Base-by-base conservation (phyloP, 768 basidiomycete genomes). In the Tulasnella sp. region DNA sequence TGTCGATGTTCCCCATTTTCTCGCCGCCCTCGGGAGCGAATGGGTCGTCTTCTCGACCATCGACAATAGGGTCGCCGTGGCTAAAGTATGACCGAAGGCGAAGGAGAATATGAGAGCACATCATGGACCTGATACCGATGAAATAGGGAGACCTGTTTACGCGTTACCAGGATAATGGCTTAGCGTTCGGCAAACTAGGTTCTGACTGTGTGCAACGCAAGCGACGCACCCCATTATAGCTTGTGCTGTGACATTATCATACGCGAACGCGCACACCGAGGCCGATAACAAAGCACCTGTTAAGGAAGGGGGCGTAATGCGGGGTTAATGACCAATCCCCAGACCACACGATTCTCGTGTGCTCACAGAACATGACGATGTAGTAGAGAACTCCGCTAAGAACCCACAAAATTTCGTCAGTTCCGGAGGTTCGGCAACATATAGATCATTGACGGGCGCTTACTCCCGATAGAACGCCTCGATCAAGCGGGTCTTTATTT, bases 61-160 rank as follows among this genome's bases (percentile, higher is more conserved):
- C 73, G 40, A 75, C 73, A 9, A 75, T 14, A 2, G 40, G 9
- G 46, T 48, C 28, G 22, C 46, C 73, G 37, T 75, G 73, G n/a
- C 73, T 44, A 22, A 75, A 75, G 40, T 75, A 78, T 40, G 54
- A 41, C 3, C 77, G 77, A 31, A 78, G 60, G 14, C 58, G 77
- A 20, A 78, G 77, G n/a, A 78, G 42, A 34, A 78, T 42, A 28
- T 78, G 77, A 20, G 77, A 78, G 42, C 77, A 78, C 77, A 78
- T 78, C 54, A 69, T 64, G 22, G 77, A 78, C 64, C 72, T 78
- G 54, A 78, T 40, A 40, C 50, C 77, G 40, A 46, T 46, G 37
- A 64, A 72, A 24, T 78, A 64, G 3, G 20, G 0, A 6, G 77
- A 78, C 4, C 77, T 78, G 41, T 22, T 42, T n/a, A 54, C n/a